Conservation (phyloP, 192 early-diverging fungal genomes). For the Haplosporangium gracile region DNA sequence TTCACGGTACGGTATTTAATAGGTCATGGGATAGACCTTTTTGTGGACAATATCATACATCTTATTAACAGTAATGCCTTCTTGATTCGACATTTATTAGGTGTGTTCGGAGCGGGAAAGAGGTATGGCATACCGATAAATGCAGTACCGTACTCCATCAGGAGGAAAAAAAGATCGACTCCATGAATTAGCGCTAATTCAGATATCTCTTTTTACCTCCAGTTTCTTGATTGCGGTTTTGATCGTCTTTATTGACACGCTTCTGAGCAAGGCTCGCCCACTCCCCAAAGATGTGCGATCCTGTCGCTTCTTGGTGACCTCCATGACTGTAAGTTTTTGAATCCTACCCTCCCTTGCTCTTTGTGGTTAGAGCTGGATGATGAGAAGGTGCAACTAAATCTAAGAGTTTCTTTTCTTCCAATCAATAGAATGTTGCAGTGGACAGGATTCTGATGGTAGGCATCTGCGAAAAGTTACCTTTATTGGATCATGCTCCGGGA, state of each 20-base stretch:
- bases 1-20: conserved; percentile 54
- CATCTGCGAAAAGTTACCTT: not conserved
- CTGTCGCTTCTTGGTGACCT: conserved; percentile 71
- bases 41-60: not conserved
- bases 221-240: conserved; percentile 75
- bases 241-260: conserved; percentile 68
- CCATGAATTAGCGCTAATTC: too few species aligned
- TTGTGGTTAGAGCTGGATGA: not conserved
- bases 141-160: too few species aligned
- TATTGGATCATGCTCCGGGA: too few species aligned
- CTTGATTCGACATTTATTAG: not conserved
- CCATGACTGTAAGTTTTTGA: conserved; percentile 69
- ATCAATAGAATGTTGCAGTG: conserved; percentile 76
- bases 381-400: not conserved
- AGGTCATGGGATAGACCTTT: not conserved
- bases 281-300: conserved; percentile 27
- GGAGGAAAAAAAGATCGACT: too few species aligned
- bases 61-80: not conserved
- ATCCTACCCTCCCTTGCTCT: not conserved
- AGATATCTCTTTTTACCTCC: not conserved
- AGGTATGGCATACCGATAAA: conserved; percentile 48
- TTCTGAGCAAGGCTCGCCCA: conserved; percentile 59
- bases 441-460: conserved; percentile 75
- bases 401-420: not conserved
- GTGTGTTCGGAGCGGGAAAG: conserved; percentile 83